Evolutionary conservation across 371 early-diverging fungal genomes (phyloP).

Genomic region (Mortierella sp.): DNA sequence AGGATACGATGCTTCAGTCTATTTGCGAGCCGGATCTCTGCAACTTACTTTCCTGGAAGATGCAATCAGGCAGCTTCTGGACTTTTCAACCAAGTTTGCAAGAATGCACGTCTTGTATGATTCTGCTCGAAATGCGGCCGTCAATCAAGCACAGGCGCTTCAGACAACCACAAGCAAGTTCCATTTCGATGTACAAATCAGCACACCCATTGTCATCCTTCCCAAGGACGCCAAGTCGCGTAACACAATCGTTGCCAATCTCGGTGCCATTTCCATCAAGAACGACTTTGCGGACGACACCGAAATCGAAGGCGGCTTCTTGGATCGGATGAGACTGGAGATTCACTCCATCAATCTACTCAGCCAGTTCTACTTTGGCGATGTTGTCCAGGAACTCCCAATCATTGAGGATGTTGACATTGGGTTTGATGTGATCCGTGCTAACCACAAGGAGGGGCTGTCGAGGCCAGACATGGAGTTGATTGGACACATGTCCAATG

Average conservation of each 20-base stretch:
- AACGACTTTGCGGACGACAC: slow-evolving; percentile 71
- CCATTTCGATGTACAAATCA: slow-evolving; percentile 85
- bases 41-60: slow-evolving; percentile 78
- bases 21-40: slow-evolving; percentile 85
- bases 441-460: slow-evolving; percentile 53
- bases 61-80: slow-evolving; percentile 63
- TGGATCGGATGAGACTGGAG: slow-evolving; percentile 72
- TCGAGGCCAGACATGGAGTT: slow-evolving; percentile 58
- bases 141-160: slow-evolving; percentile 81
- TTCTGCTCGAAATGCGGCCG: slow-evolving; percentile 85
- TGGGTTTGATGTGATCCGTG: slow-evolving; percentile 66
- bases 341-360: slow-evolving; percentile 75
- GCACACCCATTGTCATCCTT: slow-evolving; percentile 91
- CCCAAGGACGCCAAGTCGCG: slow-evolving; percentile 71
- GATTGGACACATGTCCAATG: slow-evolving; percentile 76
- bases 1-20: slow-evolving; percentile 87
- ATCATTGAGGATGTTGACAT: slow-evolving; percentile 89
- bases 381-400: slow-evolving; percentile 62
- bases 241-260: slow-evolving; percentile 79
- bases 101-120: slow-evolving; percentile 92
- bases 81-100: slow-evolving; percentile 81
- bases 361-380: slow-evolving; percentile 62
- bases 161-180: slow-evolving; percentile 80
- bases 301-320: slow-evolving; percentile 36
- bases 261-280: slow-evolving; percentile 88